Evolutionary conservation across 2,329 filamentous ascomycete genomes (phyloP), one percentile per base, ranked within the genome.

Genomic region (Fonsecaea monophora): DNA sequence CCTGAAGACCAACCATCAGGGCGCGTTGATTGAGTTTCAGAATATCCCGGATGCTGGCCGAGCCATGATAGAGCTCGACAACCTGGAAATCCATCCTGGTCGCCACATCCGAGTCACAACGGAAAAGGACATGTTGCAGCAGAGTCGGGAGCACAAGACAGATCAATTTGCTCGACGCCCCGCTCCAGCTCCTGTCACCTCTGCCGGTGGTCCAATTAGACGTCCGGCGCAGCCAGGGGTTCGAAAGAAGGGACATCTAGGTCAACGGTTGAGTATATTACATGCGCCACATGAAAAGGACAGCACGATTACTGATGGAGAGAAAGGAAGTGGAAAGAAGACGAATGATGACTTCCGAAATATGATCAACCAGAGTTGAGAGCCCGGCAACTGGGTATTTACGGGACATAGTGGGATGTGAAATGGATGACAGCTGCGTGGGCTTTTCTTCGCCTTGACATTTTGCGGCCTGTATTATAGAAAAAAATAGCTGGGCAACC

Each of bases 11-110:
- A 87, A 92, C 67, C 91, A 96, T 69, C 89, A 90, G 65, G 94
- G 93, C 12, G 95, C 94, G 4, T 90, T 94, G 62, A 85, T 98
- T 42, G 95, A 98, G 75, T 97, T 91, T 74, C 81, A 82, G 2
- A 87, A 92, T 59, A 84, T 89, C 1, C 83, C 87, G 2, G 85
- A 88, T 40, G 91, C 91, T 0, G 94, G 94, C 32, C 90, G 80
- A 66, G 82, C 81, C 4, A 75, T 78, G 4, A 70, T 84, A 57
- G 79, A 76, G n/a, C 75, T 84, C 5, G 81, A 82, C 62, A 81
- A 81, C 3, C 75, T 78, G 59, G 81, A 83, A 70, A 82, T 84
- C 64, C 73, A 68, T 1, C 75, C 79, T 0, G 81, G 80, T 9
- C 78, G 81, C 3, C 73, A 71, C n/a, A 75, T 83, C 35, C 76